Percentiles rank a stretch among this genome's conserved stretches.
Conservation (phyloP, 805 yeast genomes). For the Starmerella gropengiesseri region DNA sequence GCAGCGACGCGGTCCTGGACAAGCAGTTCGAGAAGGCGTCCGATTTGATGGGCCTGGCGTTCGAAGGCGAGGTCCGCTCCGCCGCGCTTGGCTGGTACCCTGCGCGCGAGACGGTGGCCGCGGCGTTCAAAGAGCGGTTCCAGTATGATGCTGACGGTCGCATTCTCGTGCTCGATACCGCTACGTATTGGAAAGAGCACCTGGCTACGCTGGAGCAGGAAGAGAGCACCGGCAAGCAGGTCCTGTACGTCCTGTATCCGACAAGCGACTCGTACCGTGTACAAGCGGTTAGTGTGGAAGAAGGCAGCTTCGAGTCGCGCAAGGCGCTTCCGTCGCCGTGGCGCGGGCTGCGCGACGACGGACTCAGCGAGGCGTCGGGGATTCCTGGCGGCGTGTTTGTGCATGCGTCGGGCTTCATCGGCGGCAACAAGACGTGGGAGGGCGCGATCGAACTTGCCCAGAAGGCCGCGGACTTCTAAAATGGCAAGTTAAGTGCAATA, state of each 20-base stretch:
- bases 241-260: slow-evolving; percentile 67
- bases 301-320: slow-evolving; percentile 73
- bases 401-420: slow-evolving; percentile 94
- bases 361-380: slow-evolving; percentile 60
- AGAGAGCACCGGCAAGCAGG: slow-evolving; percentile 26
- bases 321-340: slow-evolving; percentile 79
- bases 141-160: slow-evolving; percentile 59
- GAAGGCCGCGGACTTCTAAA: slow-evolving; percentile 27
- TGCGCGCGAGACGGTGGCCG: slow-evolving; percentile 64
- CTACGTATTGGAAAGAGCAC: slow-evolving; percentile 95
- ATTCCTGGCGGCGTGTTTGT: slow-evolving; percentile 79
- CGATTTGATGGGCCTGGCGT: slow-evolving; percentile 71
- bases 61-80: slow-evolving; percentile 52
- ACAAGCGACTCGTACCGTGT: slow-evolving; percentile 75
- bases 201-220: slow-evolving; percentile 48
- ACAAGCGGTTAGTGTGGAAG: slow-evolving; percentile 77
- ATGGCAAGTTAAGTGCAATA: not conserved
- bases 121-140: slow-evolving; percentile 52
- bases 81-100: slow-evolving; percentile 87
- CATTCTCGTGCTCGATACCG: slow-evolving; percentile 59
- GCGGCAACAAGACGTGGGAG: slow-evolving; percentile 76
- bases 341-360: slow-evolving; percentile 94
- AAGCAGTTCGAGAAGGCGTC: slow-evolving; percentile 58
- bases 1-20: slow-evolving; percentile 52
- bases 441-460: slow-evolving; percentile 68